Percentiles rank a stretch among this genome's conserved stretches.
Evolutionary conservation across 805 yeast species (phyloP).

Genomic region (Wickerhamiella azyma): DNA sequence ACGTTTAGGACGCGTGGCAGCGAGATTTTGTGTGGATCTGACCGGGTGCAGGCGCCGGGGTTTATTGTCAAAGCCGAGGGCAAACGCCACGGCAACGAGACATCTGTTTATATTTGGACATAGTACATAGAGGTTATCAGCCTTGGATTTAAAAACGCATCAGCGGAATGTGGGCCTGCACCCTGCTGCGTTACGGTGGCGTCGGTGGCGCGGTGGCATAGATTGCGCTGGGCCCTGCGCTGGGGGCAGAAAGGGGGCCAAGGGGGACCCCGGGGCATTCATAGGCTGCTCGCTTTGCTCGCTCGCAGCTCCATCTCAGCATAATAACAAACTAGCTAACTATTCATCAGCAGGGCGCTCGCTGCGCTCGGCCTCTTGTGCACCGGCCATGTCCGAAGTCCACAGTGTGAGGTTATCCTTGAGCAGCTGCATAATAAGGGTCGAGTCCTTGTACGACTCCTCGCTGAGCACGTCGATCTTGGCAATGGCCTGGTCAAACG

Average conservation of each 20-base stretch:
- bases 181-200: too few relatives aligned
- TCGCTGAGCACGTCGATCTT: conserved; percentile 95
- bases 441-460: conserved; percentile 96
- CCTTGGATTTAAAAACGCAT: too few relatives aligned
- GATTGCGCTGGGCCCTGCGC: too few relatives aligned
- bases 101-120: background rate
- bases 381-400: conserved; percentile 38
- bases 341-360: background rate
- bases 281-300: too few relatives aligned
- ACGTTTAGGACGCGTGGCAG: background rate
- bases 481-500: conserved; percentile 97
- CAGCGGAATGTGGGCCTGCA: too few relatives aligned
- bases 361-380: conserved; percentile 6
- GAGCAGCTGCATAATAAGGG: conserved; percentile 96
- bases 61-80: background rate
- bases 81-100: background rate
- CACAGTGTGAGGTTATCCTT: conserved; percentile 41
- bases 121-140: background rate
- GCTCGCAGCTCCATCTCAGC: too few relatives aligned
- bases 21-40: background rate
- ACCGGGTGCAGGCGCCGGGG: background rate
- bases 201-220: too few relatives aligned
- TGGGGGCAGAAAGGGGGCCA: too few relatives aligned
- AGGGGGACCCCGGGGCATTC: too few relatives aligned
- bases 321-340: background rate